Evolutionary conservation across 2,329 filamentous ascomycete genomes (phyloP), one percentile per base, ranked within the genome.

Genomic region (Exophiala sp.): DNA sequence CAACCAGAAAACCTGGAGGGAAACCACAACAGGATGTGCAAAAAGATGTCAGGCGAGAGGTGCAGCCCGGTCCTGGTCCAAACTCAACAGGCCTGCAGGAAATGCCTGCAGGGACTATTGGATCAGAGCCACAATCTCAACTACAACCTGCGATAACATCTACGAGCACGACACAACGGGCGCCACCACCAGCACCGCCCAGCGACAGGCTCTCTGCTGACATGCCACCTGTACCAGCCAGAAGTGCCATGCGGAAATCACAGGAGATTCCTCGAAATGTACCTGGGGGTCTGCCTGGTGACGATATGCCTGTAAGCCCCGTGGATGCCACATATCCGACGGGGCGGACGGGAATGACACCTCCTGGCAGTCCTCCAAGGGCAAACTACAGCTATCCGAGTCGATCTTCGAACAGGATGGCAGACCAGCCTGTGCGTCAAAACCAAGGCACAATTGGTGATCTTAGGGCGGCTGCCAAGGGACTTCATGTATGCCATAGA

Each of bases 381-480:
- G 52, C 52, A 20, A 63, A 62, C 44, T 63, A 57, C 57, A 63
- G 61, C 47, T 63, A 63, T 39, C 61, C 61, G 1, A 53, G 38
- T 45, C 61, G 57, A n/a, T 54, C 53, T 10, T 55, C 56, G 5
- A 24, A 59, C 10, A 42, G 39, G 36, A 58, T 54, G 21, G 45
- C 57, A 12, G 54, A 59, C 20, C 60, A 61, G 36, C 53, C 57
- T 8, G 40, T 52, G 41, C 41, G 47, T 16, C 55, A 61, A 12
- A 61, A 61, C 42, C 52, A 49, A 33, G 51, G 21, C 35, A 60
- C 59, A 12, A 57, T 63, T n/a, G 51, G 59, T 21, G 58, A 62
- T 40, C 38, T 63, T 14, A 58, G 55, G 24, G 59, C 59, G 1
- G 61, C 61, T 14, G 59, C 59, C 12, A 60, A 59, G 24, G 61